Percentiles rank a stretch among this genome's conserved stretches.
Evolutionary conservation across 225 moss, liverwort and hornwort species (phyloP).

Genomic region (Pseudisothecium myosuroides): DNA sequence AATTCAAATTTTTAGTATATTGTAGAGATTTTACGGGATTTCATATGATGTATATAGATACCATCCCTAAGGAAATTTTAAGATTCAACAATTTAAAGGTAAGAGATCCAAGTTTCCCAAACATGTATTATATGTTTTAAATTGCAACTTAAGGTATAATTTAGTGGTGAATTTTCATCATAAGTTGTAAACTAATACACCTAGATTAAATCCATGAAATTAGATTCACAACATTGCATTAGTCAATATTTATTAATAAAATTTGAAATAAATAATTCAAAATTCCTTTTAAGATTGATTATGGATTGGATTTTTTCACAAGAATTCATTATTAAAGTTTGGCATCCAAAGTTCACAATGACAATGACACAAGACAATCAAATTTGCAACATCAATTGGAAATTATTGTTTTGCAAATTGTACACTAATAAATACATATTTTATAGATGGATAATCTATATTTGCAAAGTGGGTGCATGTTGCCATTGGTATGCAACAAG

Average conservation of each 20-base stretch:
- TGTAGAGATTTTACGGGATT: neutral
- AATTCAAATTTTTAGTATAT: neutral
- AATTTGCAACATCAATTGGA: neutral
- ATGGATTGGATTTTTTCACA: neutral
- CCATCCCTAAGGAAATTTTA: neutral
- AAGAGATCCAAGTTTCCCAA: neutral
- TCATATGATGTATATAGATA: neutral
- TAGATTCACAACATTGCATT: neutral
- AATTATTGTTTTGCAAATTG: neutral
- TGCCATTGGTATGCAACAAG: neutral
- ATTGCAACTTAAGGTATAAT: neutral
- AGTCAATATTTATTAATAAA: too few relatives aligned
- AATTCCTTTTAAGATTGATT: neutral
- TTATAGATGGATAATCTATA: fast-evolving
- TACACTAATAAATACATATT: neutral
- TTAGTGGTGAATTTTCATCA: neutral
- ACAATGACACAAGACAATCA: neutral
- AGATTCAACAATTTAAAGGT: too few relatives aligned
- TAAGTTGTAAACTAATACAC: neutral
- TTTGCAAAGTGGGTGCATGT: neutral
- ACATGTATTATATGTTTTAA: neutral
- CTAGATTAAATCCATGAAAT: neutral
- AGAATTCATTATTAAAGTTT: neutral
- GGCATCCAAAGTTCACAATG: neutral
- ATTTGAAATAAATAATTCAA: neutral